Conservation (phyloP, 1,139 yeast genomes). For the Debaryomycetaceae sp. region DNA sequence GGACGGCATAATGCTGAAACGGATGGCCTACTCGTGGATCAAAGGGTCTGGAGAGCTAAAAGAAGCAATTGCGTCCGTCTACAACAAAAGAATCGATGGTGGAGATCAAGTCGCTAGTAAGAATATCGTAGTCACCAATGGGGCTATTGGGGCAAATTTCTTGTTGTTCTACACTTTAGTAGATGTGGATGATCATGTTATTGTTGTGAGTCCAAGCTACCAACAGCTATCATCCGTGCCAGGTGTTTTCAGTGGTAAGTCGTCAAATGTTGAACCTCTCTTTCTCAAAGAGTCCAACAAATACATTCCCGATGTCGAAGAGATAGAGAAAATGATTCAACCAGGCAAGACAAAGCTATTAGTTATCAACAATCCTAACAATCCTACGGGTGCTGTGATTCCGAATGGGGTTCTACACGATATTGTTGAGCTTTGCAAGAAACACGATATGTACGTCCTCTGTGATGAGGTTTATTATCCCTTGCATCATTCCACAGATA, state of each 20-base stretch:
- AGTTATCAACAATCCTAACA: constrained; percentile 52
- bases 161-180: constrained; percentile 45
- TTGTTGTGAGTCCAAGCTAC: constrained; percentile 51
- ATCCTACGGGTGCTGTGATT: constrained; percentile 53
- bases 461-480: constrained; percentile 61
- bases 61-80: constrained; percentile 30
- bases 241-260: constrained; percentile 41
- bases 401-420: constrained; percentile 25
- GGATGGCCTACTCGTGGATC: constrained; percentile 48
- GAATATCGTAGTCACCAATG: constrained; percentile 49
- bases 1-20: constrained; percentile 10
- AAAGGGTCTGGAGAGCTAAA: constrained; percentile 43
- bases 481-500: constrained; percentile 36
- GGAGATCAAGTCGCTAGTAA: constrained; percentile 16
- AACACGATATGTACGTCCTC: constrained; percentile 32
- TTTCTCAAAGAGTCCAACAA: constrained; percentile 27
- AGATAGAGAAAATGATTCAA: constrained; percentile 25
- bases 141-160: constrained; percentile 60
- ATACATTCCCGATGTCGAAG: constrained; percentile 34
- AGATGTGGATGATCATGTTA: constrained; percentile 46
- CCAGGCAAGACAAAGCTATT: constrained; percentile 40
- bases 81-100: constrained; percentile 22
- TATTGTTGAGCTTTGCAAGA: constrained; percentile 38
- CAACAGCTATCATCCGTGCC: constrained; percentile 54
- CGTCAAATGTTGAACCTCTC: constrained; percentile 31